Conservation (phyloP, 169 alveolate species). For the Plasmodium vivax region DNA sequence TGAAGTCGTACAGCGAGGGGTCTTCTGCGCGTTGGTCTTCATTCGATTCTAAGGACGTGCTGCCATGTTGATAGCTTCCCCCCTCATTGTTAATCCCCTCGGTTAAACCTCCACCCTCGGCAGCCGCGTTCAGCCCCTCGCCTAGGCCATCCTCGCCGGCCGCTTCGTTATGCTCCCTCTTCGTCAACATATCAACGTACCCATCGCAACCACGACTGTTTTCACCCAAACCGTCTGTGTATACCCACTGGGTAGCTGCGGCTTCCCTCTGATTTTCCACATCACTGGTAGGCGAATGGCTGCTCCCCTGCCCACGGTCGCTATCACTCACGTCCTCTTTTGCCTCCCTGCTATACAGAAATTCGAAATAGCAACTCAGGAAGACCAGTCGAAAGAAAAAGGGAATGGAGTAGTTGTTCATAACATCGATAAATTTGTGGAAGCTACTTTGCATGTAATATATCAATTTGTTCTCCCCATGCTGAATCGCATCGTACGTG, state of each 20-base stretch:
- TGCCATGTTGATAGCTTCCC: not conserved
- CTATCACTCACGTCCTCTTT: not conserved
- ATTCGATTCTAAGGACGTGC: not conserved
- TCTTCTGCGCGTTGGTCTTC: not conserved
- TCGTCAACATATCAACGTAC: not conserved
- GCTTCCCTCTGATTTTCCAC: not conserved
- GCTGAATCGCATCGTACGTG: conserved; percentile 54
- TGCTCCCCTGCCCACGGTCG: not conserved
- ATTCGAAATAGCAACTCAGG: conserved; percentile 68
- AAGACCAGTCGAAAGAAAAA: conserved; percentile 55
- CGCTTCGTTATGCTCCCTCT: not conserved
- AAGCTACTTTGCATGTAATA: conserved; percentile 62
- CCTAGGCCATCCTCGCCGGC: not conserved
- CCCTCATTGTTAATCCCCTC: not conserved
- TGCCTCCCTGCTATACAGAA: conserved; percentile 6
- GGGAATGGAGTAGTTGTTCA: conserved; percentile 57
- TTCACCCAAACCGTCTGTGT: not conserved
- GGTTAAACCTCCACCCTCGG: not conserved
- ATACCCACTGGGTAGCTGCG: not conserved
- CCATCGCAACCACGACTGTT: not conserved
- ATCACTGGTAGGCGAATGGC: not conserved
- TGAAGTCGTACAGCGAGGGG: conserved; percentile 7
- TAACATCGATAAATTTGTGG: conserved; percentile 68
- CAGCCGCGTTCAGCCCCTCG: not conserved
- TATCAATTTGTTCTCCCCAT: conserved; percentile 66